Percentiles rank a stretch among this genome's conserved stretches.
phyloP scores from a whole-genome alignment of 2,329 filamentous ascomycete species.

The Talaromyces amestolkiae region DNA sequence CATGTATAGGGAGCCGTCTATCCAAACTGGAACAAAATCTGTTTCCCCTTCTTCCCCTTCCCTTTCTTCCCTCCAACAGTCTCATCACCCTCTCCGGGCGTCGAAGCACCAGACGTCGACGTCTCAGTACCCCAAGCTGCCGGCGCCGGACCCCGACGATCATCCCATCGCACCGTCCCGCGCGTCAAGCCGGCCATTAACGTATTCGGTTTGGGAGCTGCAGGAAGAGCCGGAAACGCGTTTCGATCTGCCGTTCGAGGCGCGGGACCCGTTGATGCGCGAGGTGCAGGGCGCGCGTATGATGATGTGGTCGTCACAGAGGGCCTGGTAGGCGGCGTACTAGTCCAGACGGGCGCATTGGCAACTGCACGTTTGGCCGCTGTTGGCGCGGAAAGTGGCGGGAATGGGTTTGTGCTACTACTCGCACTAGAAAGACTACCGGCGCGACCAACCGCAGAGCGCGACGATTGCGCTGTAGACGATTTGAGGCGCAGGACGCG shows the following conservation, averaged over 20 bases:
- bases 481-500: slow-evolving; percentile 66
- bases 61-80: slow-evolving; percentile 35
- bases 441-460: slow-evolving; percentile 61
- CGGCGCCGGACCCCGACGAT: slow-evolving; percentile 33
- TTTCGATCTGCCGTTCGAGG: slow-evolving; percentile 46
- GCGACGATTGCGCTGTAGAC: slow-evolving; percentile 66
- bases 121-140: slow-evolving; percentile 39
- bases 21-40: slow-evolving; percentile 42
- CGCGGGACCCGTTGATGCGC: slow-evolving; percentile 20
- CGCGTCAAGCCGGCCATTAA: slow-evolving; percentile 51
- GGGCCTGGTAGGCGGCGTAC: slow-evolving; percentile 24
- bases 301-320: slow-evolving; percentile 30
- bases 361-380: slow-evolving; percentile 20
- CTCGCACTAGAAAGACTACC: slow-evolving; percentile 45
- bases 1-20: slow-evolving; percentile 17
- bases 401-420: slow-evolving; percentile 45
- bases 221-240: slow-evolving; percentile 78
- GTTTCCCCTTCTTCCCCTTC: slow-evolving; percentile 35
- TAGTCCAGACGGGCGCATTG: slow-evolving; percentile 27
- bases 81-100: slow-evolving; percentile 13
- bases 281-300: slow-evolving; percentile 25
- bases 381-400: slow-evolving; percentile 38
- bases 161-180: slow-evolving; percentile 47
- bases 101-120: slow-evolving; percentile 17
- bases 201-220: slow-evolving; percentile 67